Evolutionary conservation across 83 land plant genomes (phyloP), one percentile per base, ranked within the genome.

Genomic region (Isoetes engelmannii): DNA sequence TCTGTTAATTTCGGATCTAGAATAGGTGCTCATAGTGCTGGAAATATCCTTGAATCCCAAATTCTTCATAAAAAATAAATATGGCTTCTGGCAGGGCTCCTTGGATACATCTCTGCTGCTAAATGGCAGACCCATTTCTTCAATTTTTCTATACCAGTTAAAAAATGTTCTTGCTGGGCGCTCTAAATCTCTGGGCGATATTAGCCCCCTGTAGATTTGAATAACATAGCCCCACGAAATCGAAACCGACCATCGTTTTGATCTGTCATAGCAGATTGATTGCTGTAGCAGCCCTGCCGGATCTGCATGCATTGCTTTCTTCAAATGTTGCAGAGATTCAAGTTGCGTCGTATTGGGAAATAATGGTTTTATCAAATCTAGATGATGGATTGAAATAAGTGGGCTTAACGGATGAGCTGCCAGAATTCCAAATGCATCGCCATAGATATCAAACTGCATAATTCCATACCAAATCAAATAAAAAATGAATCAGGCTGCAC

Each of bases 381-480:
- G 46, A 28, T 63, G 66, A 43, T 63, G 66, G 47, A 63, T 28
- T 5, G 48, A 15, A 6, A 63, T 63, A n/a, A 63, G 44, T 7
- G 66, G 66, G 5, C 47, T 28, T 13, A 63, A 12, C 6, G 66
- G 66, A n/a, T 63, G 66, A 6, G 66, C 66, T 12, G 66, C n/a
- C 8, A 63, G 45, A 7, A 63, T 7, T 43, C 66, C 66, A 19
- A 46, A 63, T 7, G 28, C 66, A 63, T 63, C 66, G n/a, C 66
- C 66, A 63, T 6, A 42, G 8, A 63, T 28, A 42, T 63, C 66
- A 19, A 63, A 42, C 66, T 63, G 66, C n/a, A n/a, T n/a, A n/a
- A n/a, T n/a, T n/a, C n/a, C n/a, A n/a, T n/a, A n/a, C n/a, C n/a
- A n/a, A n/a, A n/a, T n/a, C n/a, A n/a, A n/a, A n/a, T n/a, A n/a